Percentiles rank a stretch among this genome's conserved stretches.
phyloP scores from a whole-genome alignment of 805 yeast genomes.

The Maudiozyma saulgeensis region DNA sequence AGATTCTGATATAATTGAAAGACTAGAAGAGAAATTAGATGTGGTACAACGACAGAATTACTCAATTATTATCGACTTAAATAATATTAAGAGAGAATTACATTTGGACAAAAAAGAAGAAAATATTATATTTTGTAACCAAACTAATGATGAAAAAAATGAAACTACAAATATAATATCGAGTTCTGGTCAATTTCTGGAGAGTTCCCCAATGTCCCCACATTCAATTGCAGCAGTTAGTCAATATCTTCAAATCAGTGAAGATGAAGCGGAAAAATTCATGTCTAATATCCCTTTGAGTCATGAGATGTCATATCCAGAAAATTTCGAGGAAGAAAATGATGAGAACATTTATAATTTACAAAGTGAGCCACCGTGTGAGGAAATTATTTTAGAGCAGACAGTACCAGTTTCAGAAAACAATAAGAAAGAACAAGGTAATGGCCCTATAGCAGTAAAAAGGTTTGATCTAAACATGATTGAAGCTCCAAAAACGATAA shows the following conservation, averaged over 20 bases:
- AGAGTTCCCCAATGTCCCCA: neutral
- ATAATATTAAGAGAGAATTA: slow-evolving; percentile 9
- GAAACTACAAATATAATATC: neutral
- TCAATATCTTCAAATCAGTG: neutral
- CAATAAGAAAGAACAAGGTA: neutral
- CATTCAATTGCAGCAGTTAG: neutral
- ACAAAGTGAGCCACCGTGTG: neutral
- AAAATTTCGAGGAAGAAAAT: neutral
- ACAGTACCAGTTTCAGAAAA: neutral
- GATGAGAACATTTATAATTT: neutral
- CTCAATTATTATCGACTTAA: slow-evolving; percentile 13
- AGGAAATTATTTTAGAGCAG: neutral
- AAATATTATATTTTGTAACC: neutral
- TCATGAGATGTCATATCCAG: neutral
- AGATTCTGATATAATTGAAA: slow-evolving; percentile 8
- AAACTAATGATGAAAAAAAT: neutral
- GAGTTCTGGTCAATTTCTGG: neutral
- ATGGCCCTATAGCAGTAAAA: neutral
- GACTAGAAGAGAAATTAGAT: slow-evolving; percentile 11
- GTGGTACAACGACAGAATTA: slow-evolving; percentile 15
- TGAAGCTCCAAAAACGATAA: slow-evolving; percentile 26
- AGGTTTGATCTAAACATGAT: slow-evolving; percentile 22
- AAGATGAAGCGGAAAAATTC: neutral
- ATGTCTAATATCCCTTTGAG: neutral
- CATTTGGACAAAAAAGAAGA: neutral